Conservation (phyloP, 352 stramenopile species). For the Globisporangium apiculatum region DNA sequence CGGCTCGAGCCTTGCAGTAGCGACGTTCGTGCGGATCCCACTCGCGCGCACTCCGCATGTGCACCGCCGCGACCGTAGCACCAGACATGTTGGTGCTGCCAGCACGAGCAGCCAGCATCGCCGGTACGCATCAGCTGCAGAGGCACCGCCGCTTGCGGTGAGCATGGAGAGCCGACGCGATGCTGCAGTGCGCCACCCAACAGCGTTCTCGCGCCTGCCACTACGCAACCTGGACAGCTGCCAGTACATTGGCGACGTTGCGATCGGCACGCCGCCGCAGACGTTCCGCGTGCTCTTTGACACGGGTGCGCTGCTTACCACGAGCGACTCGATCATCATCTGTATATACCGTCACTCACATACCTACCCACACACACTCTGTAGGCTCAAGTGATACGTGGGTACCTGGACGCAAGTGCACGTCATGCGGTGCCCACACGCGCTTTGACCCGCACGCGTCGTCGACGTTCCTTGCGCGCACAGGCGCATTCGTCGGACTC, state of each 20-base stretch:
- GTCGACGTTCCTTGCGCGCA: slow-evolving; percentile 17
- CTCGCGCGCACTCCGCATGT: neutral
- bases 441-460: slow-evolving; percentile 29
- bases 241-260: slow-evolving; percentile 21
- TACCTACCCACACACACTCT: neutral
- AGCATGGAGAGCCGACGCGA: slow-evolving; percentile 5
- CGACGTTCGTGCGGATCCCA: slow-evolving; percentile 8
- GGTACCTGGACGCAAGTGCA: slow-evolving; percentile 27
- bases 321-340: neutral
- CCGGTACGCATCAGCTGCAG: neutral
- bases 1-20: neutral
- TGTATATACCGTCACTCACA: too few species aligned
- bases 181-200: neutral
- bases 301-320: slow-evolving; percentile 13
- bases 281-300: slow-evolving; percentile 26
- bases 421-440: slow-evolving; percentile 45
- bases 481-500: slow-evolving; percentile 27
- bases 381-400: slow-evolving; percentile 29
- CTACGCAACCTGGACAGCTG: slow-evolving; percentile 20
- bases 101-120: neutral
- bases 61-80: neutral
- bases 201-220: slow-evolving; percentile 10
- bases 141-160: neutral
- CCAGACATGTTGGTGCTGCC: too few species aligned
- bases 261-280: slow-evolving; percentile 28